Evolutionary conservation across 2,329 filamentous ascomycete species (phyloP), one percentile per base, ranked within the genome.

Genomic region (Cadophora luteo-olivacea): DNA sequence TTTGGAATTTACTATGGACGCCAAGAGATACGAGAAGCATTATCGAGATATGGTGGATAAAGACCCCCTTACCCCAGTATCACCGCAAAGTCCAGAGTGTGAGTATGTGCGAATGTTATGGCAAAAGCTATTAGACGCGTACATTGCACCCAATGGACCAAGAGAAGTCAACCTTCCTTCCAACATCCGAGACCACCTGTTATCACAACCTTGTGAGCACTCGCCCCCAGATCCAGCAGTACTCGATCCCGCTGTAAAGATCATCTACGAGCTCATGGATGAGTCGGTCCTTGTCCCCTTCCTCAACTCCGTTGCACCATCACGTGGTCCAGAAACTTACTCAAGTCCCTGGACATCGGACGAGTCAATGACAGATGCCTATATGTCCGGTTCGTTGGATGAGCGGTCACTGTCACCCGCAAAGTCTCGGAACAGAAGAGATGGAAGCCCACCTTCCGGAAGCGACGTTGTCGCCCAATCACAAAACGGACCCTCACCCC

Each of bases 221-320:
- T 84, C 89, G 0, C 93, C 95, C 7, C 91, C 91, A 5, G 82
- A 88, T 68, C 94, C 96, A 0, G 87, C 90, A 51, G 87, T 89
- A 65, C 84, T 99, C 19, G 91, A 97, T 69, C 87, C 92, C 62
- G 94, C 96, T 24, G 92, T 97, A 29, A 87, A 87, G 70, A 97
- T 97, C 70, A 92, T 97, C 51, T 94, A 95, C 79, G 96, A 98
- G 74, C 84, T 99, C 66, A 98, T 99, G 94, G 97, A 97, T 75
- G 96, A 98, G 78, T 97, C 94, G 3, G 92, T 98, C 0, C 84
- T 98, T 63, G 90, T 97, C 0, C 94, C 95, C 0, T 99, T 98
- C 78, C 85, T 98, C 65, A 95, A 97, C 71, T 77, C 77, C 8
- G 72, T 78, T 4, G 70, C 70, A 32, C 72, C 74, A 33, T 68